Evolutionary conservation across 768 basidiomycete species (phyloP), one percentile per base, ranked within the genome.

Genomic region (Hypholoma sublateritium): DNA sequence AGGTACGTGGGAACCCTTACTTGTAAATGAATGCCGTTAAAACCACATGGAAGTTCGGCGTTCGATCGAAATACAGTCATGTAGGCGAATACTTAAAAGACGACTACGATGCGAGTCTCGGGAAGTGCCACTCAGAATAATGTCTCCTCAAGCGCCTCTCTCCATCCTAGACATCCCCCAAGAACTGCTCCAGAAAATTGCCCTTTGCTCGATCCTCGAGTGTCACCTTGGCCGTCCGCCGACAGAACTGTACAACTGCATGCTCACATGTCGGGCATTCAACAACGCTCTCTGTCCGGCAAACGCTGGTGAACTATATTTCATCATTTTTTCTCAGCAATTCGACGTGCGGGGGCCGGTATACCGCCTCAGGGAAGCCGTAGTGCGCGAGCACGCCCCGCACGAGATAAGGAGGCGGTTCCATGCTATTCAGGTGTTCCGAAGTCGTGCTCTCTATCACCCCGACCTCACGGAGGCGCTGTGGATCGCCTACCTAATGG

Each of bases 401-500:
- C 41, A 65, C 46, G 86, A 87, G 64, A 67, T 84, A 32, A 67
- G 69, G 43, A 74, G 74, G 22, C 77, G 85, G 1, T 77, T 75
- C 55, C 56, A 53, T 1, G 77, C 78, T 0, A 72, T 84, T n/a
- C 73, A 77, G 13, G 65, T 77, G 50, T 74, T 86, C 66, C 76
- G 74, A 19, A 61, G 59, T n/a, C 69, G 70, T 6, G 64, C 68
- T 2, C 54, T 79, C 25, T 67, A 75, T 59, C 63, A 75, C 56
- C 68, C 74, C 25, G 53, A 60, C 14, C 65, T 83, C 8, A 71
- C 69, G 0, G 76, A 81, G 55, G 77, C 77, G 11, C 66, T 88
- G 28, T 81, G 81, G 72, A 76, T 76, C 0, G 76, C 81, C 50
- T 85, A 81, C 63, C 65, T 80, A 35, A 85, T 88, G 82, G 69